Conservation (phyloP, 441 rosid genomes). For the Populus hybrid region DNA sequence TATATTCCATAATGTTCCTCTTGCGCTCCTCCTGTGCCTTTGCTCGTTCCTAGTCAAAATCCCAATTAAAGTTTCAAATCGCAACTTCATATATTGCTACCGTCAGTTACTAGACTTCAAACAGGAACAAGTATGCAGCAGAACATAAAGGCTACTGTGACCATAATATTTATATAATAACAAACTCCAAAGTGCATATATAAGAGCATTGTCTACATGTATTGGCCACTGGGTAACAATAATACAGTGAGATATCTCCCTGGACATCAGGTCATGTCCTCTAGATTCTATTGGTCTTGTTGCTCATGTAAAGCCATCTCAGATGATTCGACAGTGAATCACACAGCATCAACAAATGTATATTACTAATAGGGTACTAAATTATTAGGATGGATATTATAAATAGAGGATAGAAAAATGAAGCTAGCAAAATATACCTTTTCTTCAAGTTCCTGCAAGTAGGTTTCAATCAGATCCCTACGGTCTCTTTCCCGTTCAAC, state of each 20-base stretch:
- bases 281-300: not conserved
- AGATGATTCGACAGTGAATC: not conserved
- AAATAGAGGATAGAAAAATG: not conserved
- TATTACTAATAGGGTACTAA: not conserved
- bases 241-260: not conserved
- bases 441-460: slow-evolving; percentile 78
- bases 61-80: slow-evolving; percentile 4
- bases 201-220: not conserved
- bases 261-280: not conserved
- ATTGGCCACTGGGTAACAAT: not conserved
- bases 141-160: not conserved
- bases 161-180: not conserved
- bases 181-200: not conserved
- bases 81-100: not conserved
- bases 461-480: slow-evolving; percentile 79
- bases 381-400: not conserved
- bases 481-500: slow-evolving; percentile 88
- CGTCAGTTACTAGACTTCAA: not conserved
- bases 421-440: slow-evolving; percentile 49
- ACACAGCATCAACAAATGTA: not conserved
- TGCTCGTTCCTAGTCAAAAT: slow-evolving; percentile 62
- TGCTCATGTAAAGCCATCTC: not conserved
- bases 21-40: slow-evolving; percentile 79
- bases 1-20: slow-evolving; percentile 58
- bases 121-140: not conserved